Evolutionary conservation across 106 monocot genomes (phyloP).

Genomic region (Cymbidium sinense): DNA sequence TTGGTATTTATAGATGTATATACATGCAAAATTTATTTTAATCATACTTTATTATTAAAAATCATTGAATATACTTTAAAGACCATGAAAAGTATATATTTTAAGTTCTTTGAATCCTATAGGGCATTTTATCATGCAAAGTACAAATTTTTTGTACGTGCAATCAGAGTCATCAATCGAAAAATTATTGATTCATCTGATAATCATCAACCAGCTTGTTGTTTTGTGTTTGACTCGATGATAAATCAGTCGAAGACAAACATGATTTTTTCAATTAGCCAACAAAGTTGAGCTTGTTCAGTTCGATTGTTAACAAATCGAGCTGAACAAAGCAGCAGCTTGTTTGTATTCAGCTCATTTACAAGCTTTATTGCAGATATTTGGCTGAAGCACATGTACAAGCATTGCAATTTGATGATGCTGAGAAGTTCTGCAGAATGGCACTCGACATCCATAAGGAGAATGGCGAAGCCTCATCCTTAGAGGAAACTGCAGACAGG

Average conservation of each 20-base stretch:
- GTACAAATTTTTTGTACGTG: not conserved
- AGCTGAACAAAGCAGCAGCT: not conserved
- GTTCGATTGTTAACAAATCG: not conserved
- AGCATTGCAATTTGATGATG: conserved; percentile 63
- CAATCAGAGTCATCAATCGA: not conserved
- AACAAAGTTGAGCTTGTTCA: not conserved
- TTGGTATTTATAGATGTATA: not conserved
- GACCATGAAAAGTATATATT: not conserved
- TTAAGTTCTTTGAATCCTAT: not conserved
- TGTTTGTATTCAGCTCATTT: not conserved
- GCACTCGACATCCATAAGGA: conserved; percentile 61
- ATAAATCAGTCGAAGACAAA: not conserved
- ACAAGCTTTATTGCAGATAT: conserved; percentile 35
- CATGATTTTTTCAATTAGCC: not conserved
- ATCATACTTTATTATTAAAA: not conserved
- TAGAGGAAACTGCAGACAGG: conserved; percentile 61
- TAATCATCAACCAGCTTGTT: not conserved
- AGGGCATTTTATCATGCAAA: not conserved
- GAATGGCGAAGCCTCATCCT: conserved; percentile 28
- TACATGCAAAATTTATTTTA: not conserved
- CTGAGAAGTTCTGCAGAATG: conserved; percentile 47
- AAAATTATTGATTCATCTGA: not conserved
- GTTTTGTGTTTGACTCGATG: not conserved
- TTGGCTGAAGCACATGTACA: conserved; percentile 66
- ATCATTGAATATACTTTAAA: not conserved